Evolutionary conservation across 208 protist species (phyloP).

Genomic region (Acanthamoeba culbertsoni): DNA sequence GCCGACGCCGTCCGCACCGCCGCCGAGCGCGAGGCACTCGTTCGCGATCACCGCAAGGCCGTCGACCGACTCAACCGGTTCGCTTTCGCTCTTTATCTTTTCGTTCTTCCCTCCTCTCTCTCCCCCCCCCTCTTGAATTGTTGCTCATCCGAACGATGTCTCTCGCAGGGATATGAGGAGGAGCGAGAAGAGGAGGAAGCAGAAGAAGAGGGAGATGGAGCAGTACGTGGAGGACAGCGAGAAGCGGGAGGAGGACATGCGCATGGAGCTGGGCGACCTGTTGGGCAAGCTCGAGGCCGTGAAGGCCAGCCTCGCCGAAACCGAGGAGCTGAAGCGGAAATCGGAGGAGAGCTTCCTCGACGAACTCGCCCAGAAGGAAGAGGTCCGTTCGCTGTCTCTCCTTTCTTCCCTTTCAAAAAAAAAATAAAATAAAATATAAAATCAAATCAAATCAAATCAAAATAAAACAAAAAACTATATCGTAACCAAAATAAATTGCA

Average conservation of each 20-base stretch:
- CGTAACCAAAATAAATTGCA: too few species aligned
- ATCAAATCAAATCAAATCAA: too few species aligned
- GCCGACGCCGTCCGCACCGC: not conserved
- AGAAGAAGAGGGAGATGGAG: conserved; percentile 40
- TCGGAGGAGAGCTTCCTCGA: not conserved
- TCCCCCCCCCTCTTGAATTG: too few species aligned
- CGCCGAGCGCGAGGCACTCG: not conserved
- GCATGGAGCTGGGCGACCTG: not conserved
- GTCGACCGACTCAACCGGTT: not conserved
- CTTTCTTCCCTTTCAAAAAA: not conserved
- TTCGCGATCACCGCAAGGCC: not conserved
- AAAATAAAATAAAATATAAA: not conserved
- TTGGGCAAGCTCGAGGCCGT: not conserved
- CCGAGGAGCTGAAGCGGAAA: not conserved
- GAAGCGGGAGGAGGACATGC: conserved; percentile 28
- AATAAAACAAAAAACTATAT: too few species aligned
- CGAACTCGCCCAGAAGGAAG: conserved; percentile 18
- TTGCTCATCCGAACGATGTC: too few species aligned
- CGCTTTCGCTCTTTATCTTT: too few species aligned
- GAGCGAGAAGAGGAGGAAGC: conserved; percentile 32
- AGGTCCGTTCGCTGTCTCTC: not conserved
- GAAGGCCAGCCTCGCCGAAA: not conserved
- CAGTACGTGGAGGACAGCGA: conserved; percentile 47
- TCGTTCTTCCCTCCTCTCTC: too few species aligned
- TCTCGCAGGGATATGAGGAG: not conserved